Percentiles rank a stretch among this genome's conserved stretches.
Evolutionary conservation across 257 asterid species (phyloP).

Genomic region (Gentiana dahurica): DNA sequence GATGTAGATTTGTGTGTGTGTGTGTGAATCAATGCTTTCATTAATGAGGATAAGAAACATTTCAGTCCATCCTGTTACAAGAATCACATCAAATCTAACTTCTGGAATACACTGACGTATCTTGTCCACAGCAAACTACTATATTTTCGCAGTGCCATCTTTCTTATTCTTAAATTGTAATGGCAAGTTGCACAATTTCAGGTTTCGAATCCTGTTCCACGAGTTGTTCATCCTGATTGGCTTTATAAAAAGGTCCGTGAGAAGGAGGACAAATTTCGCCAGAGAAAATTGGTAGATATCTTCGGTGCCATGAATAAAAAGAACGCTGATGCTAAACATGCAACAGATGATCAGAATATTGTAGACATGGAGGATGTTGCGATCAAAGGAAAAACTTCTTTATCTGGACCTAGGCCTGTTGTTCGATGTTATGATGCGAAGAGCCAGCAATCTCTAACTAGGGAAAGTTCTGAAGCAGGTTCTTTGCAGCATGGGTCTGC

Average conservation of each 20-base stretch:
- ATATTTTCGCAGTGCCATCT: background rate
- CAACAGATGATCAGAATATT: constrained; percentile 31
- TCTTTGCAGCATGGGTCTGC: constrained; percentile 19
- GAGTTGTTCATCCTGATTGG: constrained; percentile 99
- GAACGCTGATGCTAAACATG: constrained; percentile 25
- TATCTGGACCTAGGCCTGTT: constrained; percentile 49
- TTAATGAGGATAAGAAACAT: too few relatives aligned
- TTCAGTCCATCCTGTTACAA: too few relatives aligned
- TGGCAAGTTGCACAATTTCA: constrained; percentile 28
- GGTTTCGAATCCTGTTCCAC: constrained; percentile 99
- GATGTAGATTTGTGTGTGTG: too few relatives aligned
- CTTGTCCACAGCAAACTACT: background rate
- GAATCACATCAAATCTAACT: too few relatives aligned
- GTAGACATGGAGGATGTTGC: constrained; percentile 82
- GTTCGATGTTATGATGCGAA: constrained; percentile 47
- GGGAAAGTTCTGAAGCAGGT: constrained; percentile 26
- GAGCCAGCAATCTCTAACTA: constrained; percentile 24
- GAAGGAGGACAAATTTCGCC: constrained; percentile 95
- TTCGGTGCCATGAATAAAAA: constrained; percentile 43
- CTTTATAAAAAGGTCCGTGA: constrained; percentile 96
- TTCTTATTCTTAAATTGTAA: constrained; percentile 8
- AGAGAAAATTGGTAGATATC: constrained; percentile 75
- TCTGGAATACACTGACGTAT: too few relatives aligned
- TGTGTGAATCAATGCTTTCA: too few relatives aligned
- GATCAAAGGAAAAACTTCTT: constrained; percentile 30